Base-by-base conservation (phyloP, 1,284 basidiomycete genomes). In the Moesziomyces sp. region DNA sequence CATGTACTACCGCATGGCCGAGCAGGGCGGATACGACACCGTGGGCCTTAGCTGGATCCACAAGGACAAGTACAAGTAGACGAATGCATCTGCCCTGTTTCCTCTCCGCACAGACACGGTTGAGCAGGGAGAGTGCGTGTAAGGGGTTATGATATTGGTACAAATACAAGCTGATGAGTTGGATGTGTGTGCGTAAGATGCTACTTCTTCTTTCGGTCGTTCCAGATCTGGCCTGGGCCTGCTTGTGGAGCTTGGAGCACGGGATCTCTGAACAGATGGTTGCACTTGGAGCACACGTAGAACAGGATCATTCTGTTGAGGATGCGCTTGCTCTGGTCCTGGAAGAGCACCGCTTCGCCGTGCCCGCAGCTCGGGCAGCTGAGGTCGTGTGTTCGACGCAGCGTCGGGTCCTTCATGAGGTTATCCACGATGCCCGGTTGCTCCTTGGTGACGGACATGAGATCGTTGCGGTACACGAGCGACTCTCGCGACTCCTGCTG, bases 361-460 rank as follows among this genome's bases (percentile, higher is more conserved):
- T 80, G 66, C 0, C 78, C 80, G 54, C 82, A 84, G 18, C 52
- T 61, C 5, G 82, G 82, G 58, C 82, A 84, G 11, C 66, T 64
- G 16, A 80, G 55, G 35, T 84, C 81, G 26, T 76, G 66, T 19
- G 76, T 82, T 21, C 82, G 56, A 1, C 75, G 58, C 84, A 99
- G 86, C 11, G 96, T 97, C 14, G 95, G 92, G 83, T 99, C 96
- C 45, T 91, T 89, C 58, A 92, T 92, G 11, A 99, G 86, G 84
- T 97, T 94, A 35, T 90, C 90, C 2, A 93, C 95, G 30, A 97
- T 91, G 53, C 96, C 96, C 4, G 93, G 86, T 94, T 93, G 86
- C 94, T 96, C 86, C 93, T 94, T 77, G 91, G 81, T 94, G 26
- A 96, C 91, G 0, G 93, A 96, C 82, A 97, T 87, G 86, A 98